Percentiles rank a stretch among this genome's conserved stretches.
Evolutionary conservation across 2,329 filamentous ascomycete species (phyloP).

Genomic region (Cytospora piceicola): DNA sequence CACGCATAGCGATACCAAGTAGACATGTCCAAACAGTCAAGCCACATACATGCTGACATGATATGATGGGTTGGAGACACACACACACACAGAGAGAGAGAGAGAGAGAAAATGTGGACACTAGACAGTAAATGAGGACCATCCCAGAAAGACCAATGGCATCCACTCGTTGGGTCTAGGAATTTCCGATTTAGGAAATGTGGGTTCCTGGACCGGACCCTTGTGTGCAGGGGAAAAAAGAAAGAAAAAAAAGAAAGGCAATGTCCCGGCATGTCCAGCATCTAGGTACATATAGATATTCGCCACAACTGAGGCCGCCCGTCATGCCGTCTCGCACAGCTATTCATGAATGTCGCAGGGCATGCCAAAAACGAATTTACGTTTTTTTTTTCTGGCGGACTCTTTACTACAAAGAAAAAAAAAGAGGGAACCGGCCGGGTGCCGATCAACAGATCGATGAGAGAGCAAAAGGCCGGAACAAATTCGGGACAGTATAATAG

Average conservation of each 20-base stretch:
- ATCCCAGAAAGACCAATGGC: slow-evolving; percentile 7
- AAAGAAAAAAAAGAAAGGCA: no score
- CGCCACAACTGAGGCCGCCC: slow-evolving; percentile 30
- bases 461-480: no score
- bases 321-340: neutral
- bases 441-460: no score
- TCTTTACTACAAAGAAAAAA: no score
- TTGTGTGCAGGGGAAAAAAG: neutral
- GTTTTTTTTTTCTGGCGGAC: no score
- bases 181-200: slow-evolving; percentile 21
- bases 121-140: neutral
- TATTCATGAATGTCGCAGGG: neutral
- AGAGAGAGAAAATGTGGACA: no score
- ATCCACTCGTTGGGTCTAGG: neutral
- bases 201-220: neutral
- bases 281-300: neutral
- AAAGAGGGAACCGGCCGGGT: no score
- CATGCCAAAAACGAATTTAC: neutral
- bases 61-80: neutral
- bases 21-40: neutral
- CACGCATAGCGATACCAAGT: neutral
- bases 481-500: no score
- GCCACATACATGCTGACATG: slow-evolving; percentile 4
- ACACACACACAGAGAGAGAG: no score
- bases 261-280: no score